Evolutionary conservation across 495 filamentous ascomycete genomes (phyloP).

Genomic region (Penicillium nucicola): DNA sequence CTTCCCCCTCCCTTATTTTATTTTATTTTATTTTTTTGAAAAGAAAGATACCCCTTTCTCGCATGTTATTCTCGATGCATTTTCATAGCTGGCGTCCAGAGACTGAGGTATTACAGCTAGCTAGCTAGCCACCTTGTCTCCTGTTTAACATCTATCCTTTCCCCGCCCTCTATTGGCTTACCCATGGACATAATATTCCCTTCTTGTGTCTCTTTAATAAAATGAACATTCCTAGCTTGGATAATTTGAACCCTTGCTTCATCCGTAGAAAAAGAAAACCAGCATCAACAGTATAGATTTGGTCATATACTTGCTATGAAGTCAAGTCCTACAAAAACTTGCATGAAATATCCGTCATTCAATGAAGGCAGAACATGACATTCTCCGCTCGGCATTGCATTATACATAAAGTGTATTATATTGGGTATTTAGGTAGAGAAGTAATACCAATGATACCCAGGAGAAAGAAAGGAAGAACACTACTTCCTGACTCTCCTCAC

Average conservation of each 20-base stretch:
- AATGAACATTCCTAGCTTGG: too few species aligned
- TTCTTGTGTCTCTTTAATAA: too few species aligned
- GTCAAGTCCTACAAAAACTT: too few species aligned
- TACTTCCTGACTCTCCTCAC: conserved; percentile 81
- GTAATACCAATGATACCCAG: background rate
- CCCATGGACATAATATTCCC: too few species aligned
- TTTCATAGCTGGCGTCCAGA: background rate
- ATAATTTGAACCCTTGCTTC: too few species aligned
- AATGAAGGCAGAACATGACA: background rate
- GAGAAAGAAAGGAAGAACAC: conserved; percentile 7
- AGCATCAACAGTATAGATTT: too few species aligned
- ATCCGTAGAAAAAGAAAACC: too few species aligned
- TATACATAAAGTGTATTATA: conserved; percentile 20
- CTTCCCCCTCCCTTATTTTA: too few species aligned
- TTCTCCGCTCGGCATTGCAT: conserved; percentile 19
- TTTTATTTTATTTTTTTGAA: conserved; percentile 1
- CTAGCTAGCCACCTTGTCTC: background rate
- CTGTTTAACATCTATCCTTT: background rate
- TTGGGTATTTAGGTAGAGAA: conserved; percentile 3
- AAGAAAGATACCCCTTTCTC: conserved; percentile 14
- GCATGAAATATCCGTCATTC: background rate
- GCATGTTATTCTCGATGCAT: background rate
- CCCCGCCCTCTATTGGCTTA: too few species aligned
- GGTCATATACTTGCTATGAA: too few species aligned
- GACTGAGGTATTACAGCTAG: background rate